These are phyloP conservation scores for Acer saccharum DNA, from an alignment of 345 rosid species.

Conservation along the genomic window DNA sequence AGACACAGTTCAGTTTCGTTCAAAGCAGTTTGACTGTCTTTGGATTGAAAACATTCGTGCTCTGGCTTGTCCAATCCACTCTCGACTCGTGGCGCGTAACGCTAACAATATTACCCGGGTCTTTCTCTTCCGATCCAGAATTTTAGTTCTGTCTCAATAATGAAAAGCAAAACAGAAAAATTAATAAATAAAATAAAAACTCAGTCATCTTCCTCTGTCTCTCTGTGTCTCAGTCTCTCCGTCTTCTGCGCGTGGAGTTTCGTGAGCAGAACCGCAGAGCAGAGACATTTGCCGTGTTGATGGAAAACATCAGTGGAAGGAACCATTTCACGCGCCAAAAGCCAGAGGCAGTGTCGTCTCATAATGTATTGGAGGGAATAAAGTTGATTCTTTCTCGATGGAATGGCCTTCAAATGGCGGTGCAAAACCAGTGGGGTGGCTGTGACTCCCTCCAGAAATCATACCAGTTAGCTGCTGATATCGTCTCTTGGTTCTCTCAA, in stretches of 20 bases:
- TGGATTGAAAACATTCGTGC: too few species aligned
- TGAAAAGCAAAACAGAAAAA: not conserved
- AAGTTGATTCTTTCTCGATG: slow-evolving; percentile 53
- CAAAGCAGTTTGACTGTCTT: not conserved
- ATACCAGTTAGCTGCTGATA: slow-evolving; percentile 45
- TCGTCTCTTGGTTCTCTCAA: slow-evolving; percentile 55
- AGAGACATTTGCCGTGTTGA: not conserved
- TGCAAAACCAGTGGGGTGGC: slow-evolving; percentile 82
- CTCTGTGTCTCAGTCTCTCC: not conserved
- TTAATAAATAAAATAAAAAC: too few species aligned
- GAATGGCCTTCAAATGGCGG: slow-evolving; percentile 83
- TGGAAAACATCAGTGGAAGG: slow-evolving; percentile 20
- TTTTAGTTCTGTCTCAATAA: slow-evolving; percentile 22
- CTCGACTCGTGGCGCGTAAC: not conserved
- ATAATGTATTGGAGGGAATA: slow-evolving; percentile 46
- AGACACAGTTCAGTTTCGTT: not conserved
- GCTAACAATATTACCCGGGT: not conserved
- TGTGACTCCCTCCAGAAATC: slow-evolving; percentile 56
- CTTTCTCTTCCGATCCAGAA: slow-evolving; percentile 24
- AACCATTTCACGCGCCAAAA: slow-evolving; percentile 18
- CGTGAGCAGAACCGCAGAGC: slow-evolving; percentile 10
- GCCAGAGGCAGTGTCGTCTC: slow-evolving; percentile 27
- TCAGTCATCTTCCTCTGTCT: too few species aligned
- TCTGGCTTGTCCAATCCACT: not conserved
- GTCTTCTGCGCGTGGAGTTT: not conserved